These are phyloP conservation scores for Nicotiana sylvestris DNA, from an alignment of 257 asterid species.

Conservation along the genomic window DNA sequence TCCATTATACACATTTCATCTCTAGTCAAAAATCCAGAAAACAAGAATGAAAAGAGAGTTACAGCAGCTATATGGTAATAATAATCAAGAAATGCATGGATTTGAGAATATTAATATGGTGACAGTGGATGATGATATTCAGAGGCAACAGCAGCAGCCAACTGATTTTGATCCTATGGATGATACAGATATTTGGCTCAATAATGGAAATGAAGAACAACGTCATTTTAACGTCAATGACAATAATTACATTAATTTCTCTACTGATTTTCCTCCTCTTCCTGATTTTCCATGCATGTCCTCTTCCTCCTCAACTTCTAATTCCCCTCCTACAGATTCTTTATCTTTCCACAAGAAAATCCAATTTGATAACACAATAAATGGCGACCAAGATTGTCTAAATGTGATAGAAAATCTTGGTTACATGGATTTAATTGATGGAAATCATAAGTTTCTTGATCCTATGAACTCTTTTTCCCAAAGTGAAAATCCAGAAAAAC, in stretches of 20 bases:
- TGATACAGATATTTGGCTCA: conserved; percentile 50
- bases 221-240: no score
- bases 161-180: conserved; percentile 33
- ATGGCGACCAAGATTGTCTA: conserved; percentile 37
- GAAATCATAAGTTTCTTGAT: conserved; percentile 57
- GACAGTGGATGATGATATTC: conserved; percentile 3
- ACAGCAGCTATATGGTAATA: not conserved
- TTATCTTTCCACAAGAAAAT: conserved; percentile 16
- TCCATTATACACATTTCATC: no score
- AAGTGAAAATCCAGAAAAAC: conserved; percentile 30
- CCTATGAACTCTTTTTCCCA: conserved; percentile 51
- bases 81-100: conserved; percentile 21
- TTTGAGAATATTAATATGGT: conserved; percentile 1
- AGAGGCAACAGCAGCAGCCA: not conserved
- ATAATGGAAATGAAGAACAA: conserved; percentile 8
- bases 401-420: conserved; percentile 60
- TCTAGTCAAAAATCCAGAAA: not conserved
- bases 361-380: conserved; percentile 4
- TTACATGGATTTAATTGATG: conserved; percentile 69
- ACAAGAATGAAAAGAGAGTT: conserved; percentile 1
- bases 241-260: conserved; percentile 17
- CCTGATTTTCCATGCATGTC: conserved; percentile 66
- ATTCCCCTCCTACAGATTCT: conserved; percentile 26
- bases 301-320: conserved; percentile 35
- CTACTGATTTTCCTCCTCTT: conserved; percentile 54